A percentile compares a stretch with the other conserved stretches of the same genome.
Conservation (phyloP, 163 green algal genomes). For the Trebouxia gelatinosa region DNA sequence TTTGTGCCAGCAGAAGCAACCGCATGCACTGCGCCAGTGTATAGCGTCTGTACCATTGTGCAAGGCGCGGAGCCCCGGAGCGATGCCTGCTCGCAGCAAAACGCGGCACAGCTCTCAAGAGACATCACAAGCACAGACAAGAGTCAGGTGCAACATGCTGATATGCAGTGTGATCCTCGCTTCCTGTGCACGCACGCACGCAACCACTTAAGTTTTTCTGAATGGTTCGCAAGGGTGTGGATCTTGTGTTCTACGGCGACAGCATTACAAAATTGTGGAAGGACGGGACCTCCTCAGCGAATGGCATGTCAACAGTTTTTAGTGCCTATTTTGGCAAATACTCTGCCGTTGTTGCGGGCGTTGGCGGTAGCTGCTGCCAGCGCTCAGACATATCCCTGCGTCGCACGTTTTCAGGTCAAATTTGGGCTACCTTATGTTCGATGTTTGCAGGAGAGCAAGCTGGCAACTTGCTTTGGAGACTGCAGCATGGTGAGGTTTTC, state of each 20-base stretch:
- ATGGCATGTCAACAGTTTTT: neutral
- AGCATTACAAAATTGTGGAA: constrained; percentile 8
- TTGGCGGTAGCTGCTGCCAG: no score
- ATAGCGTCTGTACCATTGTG: neutral
- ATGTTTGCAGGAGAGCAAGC: constrained; percentile 36
- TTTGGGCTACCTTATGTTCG: no score
- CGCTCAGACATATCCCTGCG: no score
- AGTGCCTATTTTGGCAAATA: neutral
- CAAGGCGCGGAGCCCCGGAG: neutral
- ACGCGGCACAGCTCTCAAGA: neutral
- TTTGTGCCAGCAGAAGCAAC: no score
- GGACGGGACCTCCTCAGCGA: neutral
- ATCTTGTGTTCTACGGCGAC: neutral
- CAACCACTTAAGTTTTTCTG: no score
- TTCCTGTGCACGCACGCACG: no score
- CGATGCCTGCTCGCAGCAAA: constrained; percentile 9
- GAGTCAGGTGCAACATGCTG: neutral
- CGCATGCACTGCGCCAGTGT: no score
- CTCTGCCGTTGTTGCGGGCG: neutral
- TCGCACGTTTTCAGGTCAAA: no score
- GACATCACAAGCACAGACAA: neutral
- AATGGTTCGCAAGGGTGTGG: no score
- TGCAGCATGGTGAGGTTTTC: constrained; percentile 36
- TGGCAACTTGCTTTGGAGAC: constrained; percentile 37
- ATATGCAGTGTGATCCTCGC: no score